Percentiles rank a stretch among this genome's conserved stretches.
Evolutionary conservation across 2,329 filamentous ascomycete genomes (phyloP).

Genomic region (Coniochaeta sp.): DNA sequence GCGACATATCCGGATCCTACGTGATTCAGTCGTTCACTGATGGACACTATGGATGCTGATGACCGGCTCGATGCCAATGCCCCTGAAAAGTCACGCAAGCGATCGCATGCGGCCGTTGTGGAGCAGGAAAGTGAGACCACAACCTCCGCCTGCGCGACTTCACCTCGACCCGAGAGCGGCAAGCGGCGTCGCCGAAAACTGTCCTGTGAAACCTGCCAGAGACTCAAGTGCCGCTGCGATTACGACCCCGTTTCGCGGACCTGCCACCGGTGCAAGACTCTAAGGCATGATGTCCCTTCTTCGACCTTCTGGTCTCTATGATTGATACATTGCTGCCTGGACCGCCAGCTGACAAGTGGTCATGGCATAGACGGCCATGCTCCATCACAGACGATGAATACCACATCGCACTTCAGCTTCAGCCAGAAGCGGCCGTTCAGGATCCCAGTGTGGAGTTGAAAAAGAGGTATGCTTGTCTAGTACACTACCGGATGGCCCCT

Average conservation of each 20-base stretch:
- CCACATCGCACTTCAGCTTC: background rate
- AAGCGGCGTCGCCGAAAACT: conserved; percentile 3
- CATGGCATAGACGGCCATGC: background rate
- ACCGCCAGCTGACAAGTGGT: background rate
- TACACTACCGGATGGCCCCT: background rate
- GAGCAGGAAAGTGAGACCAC: background rate
- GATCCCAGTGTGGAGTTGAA: background rate
- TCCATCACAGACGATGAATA: background rate
- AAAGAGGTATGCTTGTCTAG: background rate
- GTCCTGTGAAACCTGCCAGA: conserved; percentile 2
- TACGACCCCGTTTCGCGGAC: conserved; percentile 3
- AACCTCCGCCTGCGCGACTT: background rate
- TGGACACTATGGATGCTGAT: background rate
- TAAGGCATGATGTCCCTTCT: background rate
- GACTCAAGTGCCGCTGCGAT: conserved; percentile 1
- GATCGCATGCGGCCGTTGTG: background rate
- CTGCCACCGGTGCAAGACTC: conserved; percentile 1
- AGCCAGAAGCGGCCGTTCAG: background rate
- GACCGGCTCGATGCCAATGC: background rate
- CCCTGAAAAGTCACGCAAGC: background rate
- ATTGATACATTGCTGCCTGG: background rate
- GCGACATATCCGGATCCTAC: background rate
- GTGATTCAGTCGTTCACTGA: background rate
- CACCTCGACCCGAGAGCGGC: background rate
- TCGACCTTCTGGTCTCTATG: background rate